Evolutionary conservation across 2,329 filamentous ascomycete species (phyloP), one percentile per base, ranked within the genome.

Genomic region (Claviceps fusiformis): DNA sequence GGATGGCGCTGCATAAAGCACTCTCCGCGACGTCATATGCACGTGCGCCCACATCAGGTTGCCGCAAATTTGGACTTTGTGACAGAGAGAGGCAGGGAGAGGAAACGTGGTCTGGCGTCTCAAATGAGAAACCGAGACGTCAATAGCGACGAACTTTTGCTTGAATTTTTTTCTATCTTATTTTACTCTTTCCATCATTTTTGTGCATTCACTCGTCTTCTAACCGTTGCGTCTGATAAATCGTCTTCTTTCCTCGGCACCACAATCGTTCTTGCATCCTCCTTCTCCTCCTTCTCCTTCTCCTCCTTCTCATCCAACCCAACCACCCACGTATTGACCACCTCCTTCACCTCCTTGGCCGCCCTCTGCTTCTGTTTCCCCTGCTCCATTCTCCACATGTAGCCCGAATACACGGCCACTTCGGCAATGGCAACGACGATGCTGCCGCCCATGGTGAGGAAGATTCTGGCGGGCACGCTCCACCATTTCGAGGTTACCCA

Each of bases 401-500:
- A 93, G 5, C 83, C 85, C 8, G 79, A 78, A 64, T 92, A 92
- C 6, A 93, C 83, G 1, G 79, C 83, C 1, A 92, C 85, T 67
- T 93, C 88, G 0, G 87, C 87, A 39, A 89, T 71, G 1, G 81
- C 87, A 0, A 92, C 85, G 0, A 87, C 64, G 1, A 85, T 70
- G 57, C 83, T 84, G 1, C 87, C 86, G 7, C 78, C 80, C 72
- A 93, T 76, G 37, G 85, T 85, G 52, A 91, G 68, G 44, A 86
- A 85, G 57, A 93, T 65, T 31, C 88, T 74, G 47, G 82, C 77
- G 0, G 87, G 82, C 1, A 85, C 79, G 59, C 78, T 84, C 87
- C 87, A 92, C 77, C 86, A 87, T 52, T 83, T 76, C 1, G 85
- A 85, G 17, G 79, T 78, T n/a, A 90, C 76, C 88, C 87, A 93